A percentile compares a stretch with the other conserved stretches of the same genome.
Evolutionary conservation across 495 filamentous ascomycete species (phyloP).

Genomic region (Ramalina intermedia): DNA sequence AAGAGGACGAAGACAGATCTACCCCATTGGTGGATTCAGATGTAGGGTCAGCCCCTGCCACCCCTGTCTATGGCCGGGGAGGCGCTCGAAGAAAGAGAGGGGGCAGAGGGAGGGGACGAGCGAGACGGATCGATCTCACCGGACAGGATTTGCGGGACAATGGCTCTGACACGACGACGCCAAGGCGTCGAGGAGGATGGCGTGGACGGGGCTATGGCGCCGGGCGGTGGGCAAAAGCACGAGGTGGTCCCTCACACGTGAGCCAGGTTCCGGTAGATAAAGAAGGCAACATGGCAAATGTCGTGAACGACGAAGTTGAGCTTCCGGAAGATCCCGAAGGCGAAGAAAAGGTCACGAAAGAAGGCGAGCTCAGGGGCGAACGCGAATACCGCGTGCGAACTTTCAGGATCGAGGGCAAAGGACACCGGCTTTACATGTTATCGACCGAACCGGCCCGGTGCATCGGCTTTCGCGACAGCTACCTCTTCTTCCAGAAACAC

Average conservation of each 20-base stretch:
- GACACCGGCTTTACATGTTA: conserved; percentile 88
- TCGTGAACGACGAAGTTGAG: conserved; percentile 80
- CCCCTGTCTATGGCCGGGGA: conserved; percentile 26
- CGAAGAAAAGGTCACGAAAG: conserved; percentile 82
- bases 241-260: conserved; percentile 60
- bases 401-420: conserved; percentile 74
- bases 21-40: conserved; percentile 29
- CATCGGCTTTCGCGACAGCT: conserved; percentile 91
- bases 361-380: conserved; percentile 63
- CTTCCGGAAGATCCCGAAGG: conserved; percentile 79
- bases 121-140: conserved; percentile 55
- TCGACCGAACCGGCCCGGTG: conserved; percentile 94
- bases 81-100: conserved; percentile 64
- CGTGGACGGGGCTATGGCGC: conserved; percentile 57
- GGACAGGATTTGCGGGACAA: conserved; percentile 40
- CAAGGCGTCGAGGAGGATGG: conserved; percentile 47
- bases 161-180: conserved; percentile 43
- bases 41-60: conserved; percentile 22
- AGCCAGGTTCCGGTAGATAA: conserved; percentile 83
- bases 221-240: conserved; percentile 46
- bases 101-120: conserved; percentile 65
- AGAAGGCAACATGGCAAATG: conserved; percentile 83
- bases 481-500: conserved; percentile 97
- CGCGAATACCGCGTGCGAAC: conserved; percentile 89
- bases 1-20: conserved; percentile 17